These are phyloP conservation scores for Boletellus sp. DNA, from an alignment of 768 basidiomycete genomes.

Conservation along the genomic window DNA sequence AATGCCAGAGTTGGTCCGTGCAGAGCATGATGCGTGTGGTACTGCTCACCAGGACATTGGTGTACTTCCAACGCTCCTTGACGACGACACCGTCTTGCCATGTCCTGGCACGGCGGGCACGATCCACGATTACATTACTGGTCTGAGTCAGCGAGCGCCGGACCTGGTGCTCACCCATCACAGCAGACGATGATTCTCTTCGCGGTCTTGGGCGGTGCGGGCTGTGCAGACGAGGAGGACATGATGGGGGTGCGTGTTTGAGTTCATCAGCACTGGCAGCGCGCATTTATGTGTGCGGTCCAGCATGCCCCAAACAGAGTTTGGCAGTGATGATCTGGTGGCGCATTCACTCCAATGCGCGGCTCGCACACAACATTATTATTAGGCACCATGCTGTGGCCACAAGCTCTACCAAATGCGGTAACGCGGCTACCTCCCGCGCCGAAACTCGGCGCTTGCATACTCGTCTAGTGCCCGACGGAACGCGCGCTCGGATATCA, in stretches of 20 bases:
- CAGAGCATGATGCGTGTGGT: background rate
- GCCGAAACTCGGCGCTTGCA: conserved; percentile 69
- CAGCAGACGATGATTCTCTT: conserved; percentile 73
- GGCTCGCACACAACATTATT: too few relatives aligned
- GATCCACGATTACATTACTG: background rate
- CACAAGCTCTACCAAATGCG: conserved; percentile 7
- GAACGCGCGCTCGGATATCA: conserved; percentile 55
- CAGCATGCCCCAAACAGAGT: background rate
- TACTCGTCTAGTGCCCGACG: conserved; percentile 72
- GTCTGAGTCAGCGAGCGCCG: background rate
- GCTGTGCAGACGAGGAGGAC: conserved; percentile 3
- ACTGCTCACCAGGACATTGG: conserved; percentile 50
- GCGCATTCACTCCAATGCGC: too few relatives aligned
- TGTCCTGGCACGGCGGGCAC: conserved; percentile 41
- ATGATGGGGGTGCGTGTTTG: conserved; percentile 4
- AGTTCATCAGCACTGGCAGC: background rate
- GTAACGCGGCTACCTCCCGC: conserved; percentile 54
- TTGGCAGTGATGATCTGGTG: too few relatives aligned
- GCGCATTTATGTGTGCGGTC: conserved; percentile 28
- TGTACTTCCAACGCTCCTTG: conserved; percentile 44
- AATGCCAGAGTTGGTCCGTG: background rate
- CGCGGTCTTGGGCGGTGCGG: conserved; percentile 22
- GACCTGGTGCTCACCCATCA: conserved; percentile 52
- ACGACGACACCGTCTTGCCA: conserved; percentile 64
- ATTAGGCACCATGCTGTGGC: background rate